phyloP scores from a whole-genome alignment of 345 rosid genomes.

The Murraya paniculata region DNA sequence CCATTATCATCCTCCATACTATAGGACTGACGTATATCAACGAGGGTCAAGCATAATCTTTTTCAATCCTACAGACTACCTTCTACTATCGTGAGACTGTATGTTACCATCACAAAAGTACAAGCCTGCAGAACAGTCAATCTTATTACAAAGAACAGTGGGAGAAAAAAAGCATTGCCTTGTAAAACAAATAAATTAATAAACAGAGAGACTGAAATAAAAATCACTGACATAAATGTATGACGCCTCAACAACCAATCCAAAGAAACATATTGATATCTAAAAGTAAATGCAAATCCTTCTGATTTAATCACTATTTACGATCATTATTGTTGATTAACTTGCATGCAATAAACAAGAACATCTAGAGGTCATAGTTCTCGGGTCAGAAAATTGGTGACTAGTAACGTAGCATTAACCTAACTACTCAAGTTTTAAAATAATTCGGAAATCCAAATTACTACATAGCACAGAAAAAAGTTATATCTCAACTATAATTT shows the following conservation, averaged over 20 bases:
- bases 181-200: neutral
- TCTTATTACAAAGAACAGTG: neutral
- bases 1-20: conserved; percentile 89
- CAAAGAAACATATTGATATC: neutral
- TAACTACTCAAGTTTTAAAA: neutral
- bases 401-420: neutral
- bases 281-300: neutral
- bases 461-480: neutral
- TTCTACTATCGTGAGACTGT: conserved; percentile 1
- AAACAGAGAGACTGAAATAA: neutral
- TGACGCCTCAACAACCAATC: neutral
- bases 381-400: neutral
- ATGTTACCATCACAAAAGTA: neutral
- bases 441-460: neutral
- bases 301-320: neutral
- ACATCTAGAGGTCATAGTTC: neutral
- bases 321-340: neutral
- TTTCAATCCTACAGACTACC: neutral
- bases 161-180: neutral
- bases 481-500: neutral
- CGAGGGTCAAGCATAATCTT: neutral
- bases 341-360: neutral
- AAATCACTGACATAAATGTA: neutral
- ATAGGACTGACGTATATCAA: conserved; percentile 7
- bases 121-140: neutral